These are phyloP conservation scores for Boletus rubroflammeus DNA, from an alignment of 768 basidiomycete genomes.

Conservation along the genomic window DNA sequence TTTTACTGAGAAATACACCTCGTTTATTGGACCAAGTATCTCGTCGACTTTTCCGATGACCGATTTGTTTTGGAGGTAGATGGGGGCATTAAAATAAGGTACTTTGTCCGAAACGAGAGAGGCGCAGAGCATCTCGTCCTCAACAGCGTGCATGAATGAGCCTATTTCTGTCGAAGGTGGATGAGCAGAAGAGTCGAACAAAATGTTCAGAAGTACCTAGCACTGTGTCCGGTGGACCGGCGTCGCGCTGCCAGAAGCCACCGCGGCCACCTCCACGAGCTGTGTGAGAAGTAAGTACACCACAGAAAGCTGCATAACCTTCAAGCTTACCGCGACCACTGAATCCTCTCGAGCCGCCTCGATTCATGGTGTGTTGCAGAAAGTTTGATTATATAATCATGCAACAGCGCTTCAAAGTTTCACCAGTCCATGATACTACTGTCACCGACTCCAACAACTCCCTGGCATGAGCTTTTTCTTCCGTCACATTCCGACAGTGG, in stretches of 20 bases:
- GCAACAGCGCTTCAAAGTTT: no score
- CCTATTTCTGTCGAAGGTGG: constrained; percentile 70
- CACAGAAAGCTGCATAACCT: not conserved
- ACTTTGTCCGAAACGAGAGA: constrained; percentile 86
- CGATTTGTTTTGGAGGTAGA: constrained; percentile 95
- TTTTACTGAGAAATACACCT: constrained; percentile 97
- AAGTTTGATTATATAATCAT: constrained; percentile 24
- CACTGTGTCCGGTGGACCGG: constrained; percentile 77
- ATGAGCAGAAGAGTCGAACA: constrained; percentile 2
- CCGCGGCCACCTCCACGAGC: constrained; percentile 67
- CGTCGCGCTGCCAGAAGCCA: constrained; percentile 66
- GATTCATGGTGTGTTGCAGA: constrained; percentile 38
- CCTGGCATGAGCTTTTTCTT: constrained; percentile 38
- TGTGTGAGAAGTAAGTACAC: constrained; percentile 14
- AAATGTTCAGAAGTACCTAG: constrained; percentile 44
- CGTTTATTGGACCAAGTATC: constrained; percentile 98
- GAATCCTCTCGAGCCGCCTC: constrained; percentile 53
- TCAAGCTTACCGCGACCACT: constrained; percentile 44
- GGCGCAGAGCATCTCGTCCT: constrained; percentile 96
- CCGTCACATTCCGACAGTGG: constrained; percentile 19
- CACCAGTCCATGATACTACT: not conserved
- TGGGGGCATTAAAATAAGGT: constrained; percentile 98
- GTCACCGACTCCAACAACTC: not conserved
- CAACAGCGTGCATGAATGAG: constrained; percentile 89
- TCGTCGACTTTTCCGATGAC: constrained; percentile 97